Evolutionary conservation across 345 rosid species (phyloP).

Genomic region (Atalantia buxifolia): DNA sequence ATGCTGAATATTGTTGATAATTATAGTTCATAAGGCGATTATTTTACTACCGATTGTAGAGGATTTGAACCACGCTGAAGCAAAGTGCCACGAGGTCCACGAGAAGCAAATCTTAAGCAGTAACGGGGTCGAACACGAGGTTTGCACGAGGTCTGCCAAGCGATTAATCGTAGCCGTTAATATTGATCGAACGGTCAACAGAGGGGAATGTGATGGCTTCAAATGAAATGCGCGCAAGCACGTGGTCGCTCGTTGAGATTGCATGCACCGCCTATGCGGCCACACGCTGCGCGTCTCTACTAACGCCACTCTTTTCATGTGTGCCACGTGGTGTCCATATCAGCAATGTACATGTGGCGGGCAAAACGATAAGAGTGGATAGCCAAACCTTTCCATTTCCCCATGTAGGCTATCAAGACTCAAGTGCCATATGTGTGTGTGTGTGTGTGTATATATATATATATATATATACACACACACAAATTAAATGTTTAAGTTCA

Average conservation of each 20-base stretch:
- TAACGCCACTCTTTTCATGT: no score
- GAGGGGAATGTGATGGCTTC: background rate
- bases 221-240: background rate
- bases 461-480: no score
- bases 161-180: constrained; percentile 15
- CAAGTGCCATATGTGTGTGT: no score
- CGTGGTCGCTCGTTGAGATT: constrained; percentile 42
- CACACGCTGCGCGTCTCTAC: constrained; percentile 29
- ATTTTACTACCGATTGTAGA: background rate
- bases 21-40: background rate
- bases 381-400: background rate
- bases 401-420: no score
- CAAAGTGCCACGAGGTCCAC: background rate
- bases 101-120: background rate
- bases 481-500: no score
- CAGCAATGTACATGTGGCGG: constrained; percentile 2
- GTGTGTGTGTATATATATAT: no score
- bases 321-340: constrained; percentile 18
- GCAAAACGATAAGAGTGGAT: no score
- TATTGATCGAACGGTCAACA: constrained; percentile 4
- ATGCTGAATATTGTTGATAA: background rate
- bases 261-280: constrained; percentile 31
- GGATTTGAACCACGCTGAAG: background rate
- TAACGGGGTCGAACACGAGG: background rate
- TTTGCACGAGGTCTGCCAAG: background rate